phyloP scores from a whole-genome alignment of 2,329 filamentous ascomycete genomes.

The Nectriaceae sp. region DNA sequence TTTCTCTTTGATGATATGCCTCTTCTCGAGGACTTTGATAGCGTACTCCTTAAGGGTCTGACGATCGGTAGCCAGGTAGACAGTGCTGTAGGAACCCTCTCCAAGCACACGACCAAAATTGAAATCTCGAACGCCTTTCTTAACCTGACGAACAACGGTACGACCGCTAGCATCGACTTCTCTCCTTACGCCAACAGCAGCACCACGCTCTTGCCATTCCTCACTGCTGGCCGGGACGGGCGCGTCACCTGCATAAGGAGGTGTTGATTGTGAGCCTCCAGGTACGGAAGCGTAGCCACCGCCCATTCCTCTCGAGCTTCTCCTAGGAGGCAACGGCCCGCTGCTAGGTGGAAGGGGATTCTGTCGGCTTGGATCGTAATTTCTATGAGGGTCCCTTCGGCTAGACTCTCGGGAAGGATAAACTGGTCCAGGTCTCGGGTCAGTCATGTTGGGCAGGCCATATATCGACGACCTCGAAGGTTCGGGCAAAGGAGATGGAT shows the following conservation, averaged over 20 bases:
- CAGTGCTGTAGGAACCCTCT: constrained; percentile 97
- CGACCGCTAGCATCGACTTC: constrained; percentile 86
- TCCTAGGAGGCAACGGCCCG: constrained; percentile 70
- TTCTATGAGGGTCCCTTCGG: constrained; percentile 59
- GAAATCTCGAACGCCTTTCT: constrained; percentile 97
- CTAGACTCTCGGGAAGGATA: constrained; percentile 66
- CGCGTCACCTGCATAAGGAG: constrained; percentile 41
- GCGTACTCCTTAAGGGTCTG: constrained; percentile 96
- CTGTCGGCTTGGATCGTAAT: constrained; percentile 64
- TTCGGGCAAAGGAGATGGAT: constrained; percentile 21
- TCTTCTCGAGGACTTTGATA: constrained; percentile 96
- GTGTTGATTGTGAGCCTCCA: constrained; percentile 22
- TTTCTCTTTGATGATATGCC: constrained; percentile 99
- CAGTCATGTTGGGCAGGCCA: constrained; percentile 57
- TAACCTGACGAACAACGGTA: constrained; percentile 78
- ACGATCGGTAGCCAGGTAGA: constrained; percentile 88
- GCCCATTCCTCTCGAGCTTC: constrained; percentile 72
- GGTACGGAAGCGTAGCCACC: constrained; percentile 50
- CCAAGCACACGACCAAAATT: constrained; percentile 88
- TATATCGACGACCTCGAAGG: constrained; percentile 50
- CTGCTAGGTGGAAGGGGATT: constrained; percentile 48
- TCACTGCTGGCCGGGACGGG: constrained; percentile 66
- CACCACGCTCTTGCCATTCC: constrained; percentile 94
- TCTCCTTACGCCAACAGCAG: constrained; percentile 79
- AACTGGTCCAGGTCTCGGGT: constrained; percentile 58